phyloP scores from a whole-genome alignment of 257 asterid species.

The Eucommia ulmoides region DNA sequence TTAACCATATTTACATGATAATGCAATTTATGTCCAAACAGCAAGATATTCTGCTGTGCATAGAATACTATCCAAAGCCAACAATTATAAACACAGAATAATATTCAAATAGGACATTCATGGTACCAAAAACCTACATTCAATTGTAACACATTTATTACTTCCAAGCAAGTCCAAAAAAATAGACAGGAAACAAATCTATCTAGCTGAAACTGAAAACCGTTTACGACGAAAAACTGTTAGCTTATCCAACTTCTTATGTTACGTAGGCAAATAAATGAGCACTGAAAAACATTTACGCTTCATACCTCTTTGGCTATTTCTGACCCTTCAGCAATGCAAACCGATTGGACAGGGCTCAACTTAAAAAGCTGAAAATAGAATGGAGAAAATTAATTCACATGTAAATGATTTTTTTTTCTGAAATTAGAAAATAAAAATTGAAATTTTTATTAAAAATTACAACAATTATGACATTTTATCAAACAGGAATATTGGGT shows the following conservation, averaged over 20 bases:
- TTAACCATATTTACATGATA: not conserved
- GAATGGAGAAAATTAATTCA: slow-evolving; percentile 3
- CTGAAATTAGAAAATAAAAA: too few species aligned
- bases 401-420: not conserved
- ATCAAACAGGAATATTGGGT: slow-evolving; percentile 1
- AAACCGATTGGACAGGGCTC: slow-evolving; percentile 55
- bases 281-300: not conserved
- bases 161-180: not conserved
- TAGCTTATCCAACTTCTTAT: not conserved
- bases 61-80: too few species aligned
- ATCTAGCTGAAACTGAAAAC: not conserved
- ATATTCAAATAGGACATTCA: not conserved
- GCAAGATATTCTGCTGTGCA: too few species aligned
- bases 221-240: too few species aligned
- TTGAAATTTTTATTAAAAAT: not conserved
- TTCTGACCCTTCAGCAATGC: slow-evolving; percentile 58
- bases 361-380: slow-evolving; percentile 73
- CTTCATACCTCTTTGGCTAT: slow-evolving; percentile 54
- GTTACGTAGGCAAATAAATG: not conserved
- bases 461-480: not conserved
- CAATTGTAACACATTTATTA: not conserved
- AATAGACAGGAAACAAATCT: not conserved
- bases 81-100: too few species aligned
- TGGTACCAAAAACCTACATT: too few species aligned
- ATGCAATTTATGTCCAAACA: not conserved